phyloP scores from a whole-genome alignment of 176 grass and related monocot species.

The Musa itinerans region DNA sequence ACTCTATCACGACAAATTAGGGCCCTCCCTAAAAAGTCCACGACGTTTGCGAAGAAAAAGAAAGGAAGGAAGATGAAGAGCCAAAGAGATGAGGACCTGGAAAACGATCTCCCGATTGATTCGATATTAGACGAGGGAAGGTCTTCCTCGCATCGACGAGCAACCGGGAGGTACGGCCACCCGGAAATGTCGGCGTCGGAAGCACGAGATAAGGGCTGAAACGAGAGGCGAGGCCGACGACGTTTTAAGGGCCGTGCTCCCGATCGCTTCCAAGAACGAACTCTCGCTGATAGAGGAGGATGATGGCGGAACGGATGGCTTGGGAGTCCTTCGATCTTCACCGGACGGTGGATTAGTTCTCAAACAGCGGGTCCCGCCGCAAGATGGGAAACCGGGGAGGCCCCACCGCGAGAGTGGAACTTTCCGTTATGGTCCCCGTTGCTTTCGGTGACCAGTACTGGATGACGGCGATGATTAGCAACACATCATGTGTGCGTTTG shows the following conservation, averaged over 20 bases:
- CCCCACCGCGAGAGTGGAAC: background rate
- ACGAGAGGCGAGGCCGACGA: background rate
- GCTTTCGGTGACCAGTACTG: background rate
- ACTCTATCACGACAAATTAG: background rate
- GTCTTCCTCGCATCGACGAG: too few relatives aligned
- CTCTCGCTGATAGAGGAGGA: background rate
- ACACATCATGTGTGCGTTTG: background rate
- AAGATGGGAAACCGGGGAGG: background rate
- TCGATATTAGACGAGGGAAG: too few relatives aligned
- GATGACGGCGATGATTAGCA: conserved; percentile 7
- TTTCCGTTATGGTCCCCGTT: background rate
- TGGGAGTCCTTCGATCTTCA: background rate
- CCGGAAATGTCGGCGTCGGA: background rate
- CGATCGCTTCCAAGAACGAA: background rate
- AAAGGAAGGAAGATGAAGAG: background rate
- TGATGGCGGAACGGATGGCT: too few relatives aligned
- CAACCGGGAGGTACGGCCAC: background rate
- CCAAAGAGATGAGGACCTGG: background rate
- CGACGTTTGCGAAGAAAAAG: background rate
- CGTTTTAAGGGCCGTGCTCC: background rate
- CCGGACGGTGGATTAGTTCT: background rate
- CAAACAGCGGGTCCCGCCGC: too few relatives aligned
- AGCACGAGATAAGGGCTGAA: background rate
- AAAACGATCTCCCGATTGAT: too few relatives aligned
- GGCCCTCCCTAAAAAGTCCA: background rate